Evolutionary conservation across 306 rosid genomes (phyloP).

Genomic region (Potentilla sterilis): DNA sequence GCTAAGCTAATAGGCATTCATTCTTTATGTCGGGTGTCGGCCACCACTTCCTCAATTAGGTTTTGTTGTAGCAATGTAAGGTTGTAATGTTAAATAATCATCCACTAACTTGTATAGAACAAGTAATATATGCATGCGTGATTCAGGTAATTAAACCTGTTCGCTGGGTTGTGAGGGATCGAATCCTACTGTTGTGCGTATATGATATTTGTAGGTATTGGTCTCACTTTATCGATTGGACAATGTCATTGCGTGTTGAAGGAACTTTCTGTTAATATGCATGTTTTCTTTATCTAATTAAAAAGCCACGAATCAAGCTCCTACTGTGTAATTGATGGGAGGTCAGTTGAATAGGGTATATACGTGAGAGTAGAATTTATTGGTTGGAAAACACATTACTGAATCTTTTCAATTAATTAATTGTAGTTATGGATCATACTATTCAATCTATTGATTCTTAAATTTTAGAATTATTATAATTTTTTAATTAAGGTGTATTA

Average conservation of each 20-base stretch:
- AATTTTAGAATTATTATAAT: too few species aligned
- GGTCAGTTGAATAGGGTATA: neutral
- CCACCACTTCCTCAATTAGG: constrained; percentile 17
- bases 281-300: neutral
- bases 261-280: neutral
- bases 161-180: neutral
- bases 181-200: neutral
- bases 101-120: neutral
- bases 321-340: neutral
- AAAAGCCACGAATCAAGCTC: neutral
- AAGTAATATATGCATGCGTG: neutral
- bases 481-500: too few species aligned
- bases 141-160: neutral
- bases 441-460: too few species aligned
- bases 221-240: neutral
- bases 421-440: neutral
- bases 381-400: neutral
- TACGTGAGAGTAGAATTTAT: neutral
- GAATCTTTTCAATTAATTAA: neutral
- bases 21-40: constrained; percentile 51
- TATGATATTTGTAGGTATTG: neutral
- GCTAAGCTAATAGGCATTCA: constrained; percentile 28
- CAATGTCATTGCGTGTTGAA: neutral
- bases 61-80: neutral
- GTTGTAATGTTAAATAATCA: neutral